Conservation (phyloP, 139 green algal genomes). For the Edaphochlamys debaryana region DNA sequence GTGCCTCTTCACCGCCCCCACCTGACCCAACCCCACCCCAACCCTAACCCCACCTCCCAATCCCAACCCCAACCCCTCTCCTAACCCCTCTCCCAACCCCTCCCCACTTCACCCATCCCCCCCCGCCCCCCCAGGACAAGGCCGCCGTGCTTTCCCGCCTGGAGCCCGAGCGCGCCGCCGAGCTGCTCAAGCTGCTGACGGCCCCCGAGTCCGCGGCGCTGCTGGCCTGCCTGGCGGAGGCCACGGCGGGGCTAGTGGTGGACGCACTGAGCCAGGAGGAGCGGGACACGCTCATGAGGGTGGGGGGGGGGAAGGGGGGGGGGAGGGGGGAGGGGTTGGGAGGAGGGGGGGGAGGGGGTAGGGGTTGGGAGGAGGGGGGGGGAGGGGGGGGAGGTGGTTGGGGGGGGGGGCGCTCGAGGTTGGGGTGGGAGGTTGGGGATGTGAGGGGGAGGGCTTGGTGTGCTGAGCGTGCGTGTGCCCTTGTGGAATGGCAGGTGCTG, state of each 20-base stretch:
- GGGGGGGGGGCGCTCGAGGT: too few species aligned
- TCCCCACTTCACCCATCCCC: too few species aligned
- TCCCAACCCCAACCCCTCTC: too few species aligned
- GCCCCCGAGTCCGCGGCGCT: constrained; percentile 53
- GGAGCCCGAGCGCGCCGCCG: constrained; percentile 47
- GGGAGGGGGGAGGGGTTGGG: not conserved
- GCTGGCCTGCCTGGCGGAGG: constrained; percentile 53
- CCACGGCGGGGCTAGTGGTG: constrained; percentile 38
- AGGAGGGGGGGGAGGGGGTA: not conserved
- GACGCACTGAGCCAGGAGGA: constrained; percentile 50
- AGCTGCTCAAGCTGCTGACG: constrained; percentile 51
- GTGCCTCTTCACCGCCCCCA: too few species aligned
- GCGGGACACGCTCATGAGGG: constrained; percentile 46
- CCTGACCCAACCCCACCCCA: too few species aligned
- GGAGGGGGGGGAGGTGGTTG: too few species aligned
- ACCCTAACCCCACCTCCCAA: too few species aligned
- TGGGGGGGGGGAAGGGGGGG: constrained; percentile 12
- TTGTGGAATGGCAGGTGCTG: constrained; percentile 1
- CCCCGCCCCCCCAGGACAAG: constrained; percentile 47
- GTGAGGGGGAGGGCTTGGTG: too few species aligned
- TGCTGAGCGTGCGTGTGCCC: too few species aligned
- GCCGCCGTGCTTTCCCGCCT: constrained; percentile 45
- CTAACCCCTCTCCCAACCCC: too few species aligned
- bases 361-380: not conserved
- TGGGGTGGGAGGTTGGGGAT: too few species aligned